Evolutionary conservation across 1,284 basidiomycete genomes (phyloP).

Genomic region (Clitocybe nebularis): DNA sequence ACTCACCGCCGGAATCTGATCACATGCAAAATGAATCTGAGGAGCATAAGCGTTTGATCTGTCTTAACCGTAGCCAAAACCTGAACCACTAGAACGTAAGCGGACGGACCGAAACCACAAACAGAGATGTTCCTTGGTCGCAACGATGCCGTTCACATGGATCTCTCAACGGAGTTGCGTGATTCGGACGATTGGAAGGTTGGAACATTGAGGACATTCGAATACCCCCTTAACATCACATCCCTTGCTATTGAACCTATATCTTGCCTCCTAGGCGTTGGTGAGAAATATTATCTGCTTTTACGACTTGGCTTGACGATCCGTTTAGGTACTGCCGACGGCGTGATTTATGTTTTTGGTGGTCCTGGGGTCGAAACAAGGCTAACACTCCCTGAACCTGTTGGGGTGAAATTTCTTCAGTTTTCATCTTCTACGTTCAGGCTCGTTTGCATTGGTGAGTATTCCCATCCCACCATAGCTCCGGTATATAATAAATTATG

Average conservation of each 20-base stretch:
- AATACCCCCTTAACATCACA: slow-evolving; percentile 54
- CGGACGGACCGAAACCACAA: too few species aligned
- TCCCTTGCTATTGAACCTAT: slow-evolving; percentile 70
- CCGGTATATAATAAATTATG: slow-evolving; percentile 1
- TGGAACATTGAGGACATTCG: slow-evolving; percentile 42
- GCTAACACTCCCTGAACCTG: slow-evolving; percentile 47
- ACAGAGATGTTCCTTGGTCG: slow-evolving; percentile 38
- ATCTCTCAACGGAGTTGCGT: slow-evolving; percentile 53
- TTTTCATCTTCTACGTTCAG: slow-evolving; percentile 58
- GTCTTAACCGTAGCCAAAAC: too few species aligned
- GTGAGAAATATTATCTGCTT: slow-evolving; percentile 29
- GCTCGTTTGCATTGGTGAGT: slow-evolving; percentile 62
- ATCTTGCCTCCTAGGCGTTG: slow-evolving; percentile 69
- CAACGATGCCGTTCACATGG: slow-evolving; percentile 30
- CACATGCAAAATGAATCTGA: too few species aligned
- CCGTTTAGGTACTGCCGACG: slow-evolving; percentile 50
- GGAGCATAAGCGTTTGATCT: too few species aligned
- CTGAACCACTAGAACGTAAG: too few species aligned
- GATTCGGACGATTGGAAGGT: slow-evolving; percentile 57
- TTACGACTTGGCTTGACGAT: not conserved
- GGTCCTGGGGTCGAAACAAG: slow-evolving; percentile 56
- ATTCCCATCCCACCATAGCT: slow-evolving; percentile 1
- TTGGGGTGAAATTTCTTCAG: slow-evolving; percentile 56
- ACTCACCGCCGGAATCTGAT: too few species aligned
- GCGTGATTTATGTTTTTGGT: slow-evolving; percentile 62